Conservation (phyloP, 345 rosid species). For the Corchorus capsularis region DNA sequence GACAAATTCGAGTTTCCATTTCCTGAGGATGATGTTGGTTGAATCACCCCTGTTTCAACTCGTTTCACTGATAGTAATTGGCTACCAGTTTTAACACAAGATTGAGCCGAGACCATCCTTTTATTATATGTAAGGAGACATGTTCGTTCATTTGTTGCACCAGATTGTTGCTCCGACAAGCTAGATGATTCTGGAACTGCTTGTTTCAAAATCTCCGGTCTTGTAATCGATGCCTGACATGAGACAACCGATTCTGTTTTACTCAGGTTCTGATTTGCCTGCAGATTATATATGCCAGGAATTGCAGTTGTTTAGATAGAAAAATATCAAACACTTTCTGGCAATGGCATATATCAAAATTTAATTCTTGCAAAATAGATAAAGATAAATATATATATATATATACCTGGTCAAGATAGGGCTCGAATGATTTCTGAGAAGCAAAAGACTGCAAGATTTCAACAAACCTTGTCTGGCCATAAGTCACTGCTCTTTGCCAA, state of each 20-base stretch:
- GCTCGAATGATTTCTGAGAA: conserved; percentile 46
- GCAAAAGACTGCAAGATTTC: conserved; percentile 55
- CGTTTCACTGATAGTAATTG: neutral
- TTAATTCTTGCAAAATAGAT: neutral
- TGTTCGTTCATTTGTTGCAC: neutral
- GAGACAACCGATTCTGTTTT: neutral
- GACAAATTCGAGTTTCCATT: neutral
- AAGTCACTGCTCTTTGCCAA: conserved; percentile 59
- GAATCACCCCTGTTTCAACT: neutral
- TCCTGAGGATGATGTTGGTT: neutral
- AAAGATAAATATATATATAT: too few relatives aligned
- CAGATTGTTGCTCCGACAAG: neutral
- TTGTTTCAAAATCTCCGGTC: neutral
- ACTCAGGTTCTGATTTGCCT: neutral
- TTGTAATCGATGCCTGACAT: neutral
- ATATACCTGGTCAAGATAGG: neutral
- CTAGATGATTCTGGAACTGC: neutral
- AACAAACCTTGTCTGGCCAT: conserved; percentile 51
- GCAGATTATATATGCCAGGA: neutral
- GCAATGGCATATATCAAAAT: neutral
- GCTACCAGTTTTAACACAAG: neutral
- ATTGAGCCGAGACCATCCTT: neutral
- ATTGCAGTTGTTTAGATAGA: neutral
- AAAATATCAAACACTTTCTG: neutral
- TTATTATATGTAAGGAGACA: too few relatives aligned